phyloP scores from a whole-genome alignment of 768 basidiomycete genomes.

The Collybiopsis confluens region DNA sequence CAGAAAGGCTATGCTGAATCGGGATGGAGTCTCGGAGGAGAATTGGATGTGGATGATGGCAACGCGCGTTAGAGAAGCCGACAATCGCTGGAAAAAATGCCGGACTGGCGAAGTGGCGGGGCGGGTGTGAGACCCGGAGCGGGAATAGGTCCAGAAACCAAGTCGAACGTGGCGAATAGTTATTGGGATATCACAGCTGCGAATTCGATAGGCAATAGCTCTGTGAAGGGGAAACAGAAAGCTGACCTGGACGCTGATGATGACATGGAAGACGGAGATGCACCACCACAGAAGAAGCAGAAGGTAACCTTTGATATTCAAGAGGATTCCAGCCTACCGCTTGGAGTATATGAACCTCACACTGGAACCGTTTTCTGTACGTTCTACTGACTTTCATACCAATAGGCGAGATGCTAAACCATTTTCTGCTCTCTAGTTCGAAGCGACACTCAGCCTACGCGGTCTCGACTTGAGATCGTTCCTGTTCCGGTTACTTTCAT shows the following conservation, averaged over 20 bases:
- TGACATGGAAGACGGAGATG: slow-evolving; percentile 22
- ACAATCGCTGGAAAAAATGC: slow-evolving; percentile 58
- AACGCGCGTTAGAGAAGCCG: slow-evolving; percentile 56
- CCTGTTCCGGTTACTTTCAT: slow-evolving; percentile 15
- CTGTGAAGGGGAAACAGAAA: slow-evolving; percentile 16
- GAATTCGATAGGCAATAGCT: neutral
- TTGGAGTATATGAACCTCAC: slow-evolving; percentile 83
- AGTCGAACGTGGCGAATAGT: slow-evolving; percentile 24
- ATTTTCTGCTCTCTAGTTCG: slow-evolving; percentile 73
- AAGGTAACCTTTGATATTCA: slow-evolving; percentile 24
- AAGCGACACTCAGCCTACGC: slow-evolving; percentile 71
- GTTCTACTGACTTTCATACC: slow-evolving; percentile 21
- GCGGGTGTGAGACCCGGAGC: slow-evolving; percentile 51
- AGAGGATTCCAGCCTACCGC: slow-evolving; percentile 31
- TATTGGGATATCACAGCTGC: slow-evolving; percentile 15
- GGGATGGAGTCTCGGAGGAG: slow-evolving; percentile 81
- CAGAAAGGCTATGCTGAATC: slow-evolving; percentile 69
- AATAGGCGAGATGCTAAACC: too few relatives aligned
- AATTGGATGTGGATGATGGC: slow-evolving; percentile 93
- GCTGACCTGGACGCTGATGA: slow-evolving; percentile 16
- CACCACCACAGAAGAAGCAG: slow-evolving; percentile 21
- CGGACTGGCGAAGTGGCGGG: slow-evolving; percentile 27
- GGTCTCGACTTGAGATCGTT: slow-evolving; percentile 48
- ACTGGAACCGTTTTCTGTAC: slow-evolving; percentile 69
- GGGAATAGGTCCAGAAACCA: slow-evolving; percentile 34